Percentiles rank a stretch among this genome's conserved stretches.
phyloP scores from a whole-genome alignment of 495 filamentous ascomycete genomes.

The Sordaria brevicollis region DNA sequence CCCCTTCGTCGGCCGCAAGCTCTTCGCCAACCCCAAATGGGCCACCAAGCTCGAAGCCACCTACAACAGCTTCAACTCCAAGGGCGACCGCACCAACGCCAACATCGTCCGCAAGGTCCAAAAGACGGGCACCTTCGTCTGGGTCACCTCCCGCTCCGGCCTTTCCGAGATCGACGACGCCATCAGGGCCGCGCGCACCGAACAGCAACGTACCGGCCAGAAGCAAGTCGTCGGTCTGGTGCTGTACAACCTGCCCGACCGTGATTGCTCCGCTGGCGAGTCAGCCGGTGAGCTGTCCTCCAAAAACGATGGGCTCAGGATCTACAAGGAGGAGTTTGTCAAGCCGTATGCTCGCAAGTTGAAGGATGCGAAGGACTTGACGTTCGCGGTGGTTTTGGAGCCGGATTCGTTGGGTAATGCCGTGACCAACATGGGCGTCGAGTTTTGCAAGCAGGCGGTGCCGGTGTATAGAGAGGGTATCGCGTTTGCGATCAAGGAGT shows the following conservation, averaged over 20 bases:
- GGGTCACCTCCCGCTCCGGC: conserved; percentile 28
- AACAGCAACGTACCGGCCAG: conserved; percentile 32
- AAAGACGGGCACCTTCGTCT: conserved; percentile 45
- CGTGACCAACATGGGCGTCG: conserved; percentile 46
- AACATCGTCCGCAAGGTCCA: conserved; percentile 35
- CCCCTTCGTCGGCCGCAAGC: conserved; percentile 41
- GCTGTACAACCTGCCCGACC: conserved; percentile 56
- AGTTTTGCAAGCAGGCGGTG: conserved; percentile 46
- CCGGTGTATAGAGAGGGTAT: conserved; percentile 44
- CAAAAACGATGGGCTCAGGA: conserved; percentile 36
- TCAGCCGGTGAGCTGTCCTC: conserved; percentile 49
- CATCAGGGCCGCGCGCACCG: conserved; percentile 34
- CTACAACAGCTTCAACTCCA: conserved; percentile 34
- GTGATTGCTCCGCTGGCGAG: conserved; percentile 52
- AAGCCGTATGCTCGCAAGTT: conserved; percentile 31
- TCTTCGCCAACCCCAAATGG: conserved; percentile 46
- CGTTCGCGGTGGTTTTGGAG: conserved; percentile 37
- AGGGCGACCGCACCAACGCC: conserved; percentile 25
- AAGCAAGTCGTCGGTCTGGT: conserved; percentile 41
- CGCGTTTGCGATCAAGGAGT: conserved; percentile 44
- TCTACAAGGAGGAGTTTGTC: conserved; percentile 51
- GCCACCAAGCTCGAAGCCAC: conserved; percentile 39
- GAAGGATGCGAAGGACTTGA: conserved; percentile 16
- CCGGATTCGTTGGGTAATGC: conserved; percentile 56
- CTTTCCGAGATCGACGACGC: conserved; percentile 37